A percentile compares a stretch with the other conserved stretches of the same genome.
Conservation (phyloP, 2,329 filamentous ascomycete species). For the Xylariomycetidae sp. region DNA sequence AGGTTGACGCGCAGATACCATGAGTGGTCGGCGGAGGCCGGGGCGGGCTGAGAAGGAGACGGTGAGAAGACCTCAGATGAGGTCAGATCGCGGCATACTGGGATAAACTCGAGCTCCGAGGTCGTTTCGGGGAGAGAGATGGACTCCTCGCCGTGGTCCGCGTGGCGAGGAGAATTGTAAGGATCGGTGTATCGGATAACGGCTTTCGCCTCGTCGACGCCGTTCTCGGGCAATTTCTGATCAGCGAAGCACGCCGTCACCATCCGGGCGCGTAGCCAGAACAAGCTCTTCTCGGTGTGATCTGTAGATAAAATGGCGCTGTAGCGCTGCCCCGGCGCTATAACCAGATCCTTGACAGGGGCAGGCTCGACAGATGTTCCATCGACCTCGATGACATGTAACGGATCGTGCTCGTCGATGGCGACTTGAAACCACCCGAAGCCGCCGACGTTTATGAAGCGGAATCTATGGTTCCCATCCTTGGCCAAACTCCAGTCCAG, state of each 20-base stretch:
- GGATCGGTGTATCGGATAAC: constrained; percentile 47
- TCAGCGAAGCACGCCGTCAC: constrained; percentile 53
- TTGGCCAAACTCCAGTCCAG: constrained; percentile 42
- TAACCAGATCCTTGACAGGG: constrained; percentile 53
- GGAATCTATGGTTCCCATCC: constrained; percentile 56
- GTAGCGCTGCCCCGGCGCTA: constrained; percentile 66
- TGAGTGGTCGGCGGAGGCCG: constrained; percentile 40
- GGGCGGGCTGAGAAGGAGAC: constrained; percentile 34
- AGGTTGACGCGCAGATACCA: constrained; percentile 53
- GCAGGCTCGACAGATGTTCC: constrained; percentile 59
- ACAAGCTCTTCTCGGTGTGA: constrained; percentile 45
- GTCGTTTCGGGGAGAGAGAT: constrained; percentile 30
- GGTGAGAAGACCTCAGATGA: constrained; percentile 37
- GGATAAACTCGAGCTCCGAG: constrained; percentile 27
- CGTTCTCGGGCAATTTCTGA: constrained; percentile 36
- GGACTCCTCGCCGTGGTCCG: constrained; percentile 10
- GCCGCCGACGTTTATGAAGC: constrained; percentile 64
- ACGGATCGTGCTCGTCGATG: constrained; percentile 55
- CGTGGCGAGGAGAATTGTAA: constrained; percentile 4
- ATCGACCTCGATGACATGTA: constrained; percentile 60
- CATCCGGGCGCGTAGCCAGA: constrained; percentile 61
- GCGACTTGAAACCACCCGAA: constrained; percentile 68
- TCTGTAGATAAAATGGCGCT: constrained; percentile 59
- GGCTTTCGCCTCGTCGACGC: constrained; percentile 40
- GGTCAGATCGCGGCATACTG: constrained; percentile 46